Conservation (phyloP, 2,329 filamentous ascomycete species). For the Aureobasidium sp. region DNA sequence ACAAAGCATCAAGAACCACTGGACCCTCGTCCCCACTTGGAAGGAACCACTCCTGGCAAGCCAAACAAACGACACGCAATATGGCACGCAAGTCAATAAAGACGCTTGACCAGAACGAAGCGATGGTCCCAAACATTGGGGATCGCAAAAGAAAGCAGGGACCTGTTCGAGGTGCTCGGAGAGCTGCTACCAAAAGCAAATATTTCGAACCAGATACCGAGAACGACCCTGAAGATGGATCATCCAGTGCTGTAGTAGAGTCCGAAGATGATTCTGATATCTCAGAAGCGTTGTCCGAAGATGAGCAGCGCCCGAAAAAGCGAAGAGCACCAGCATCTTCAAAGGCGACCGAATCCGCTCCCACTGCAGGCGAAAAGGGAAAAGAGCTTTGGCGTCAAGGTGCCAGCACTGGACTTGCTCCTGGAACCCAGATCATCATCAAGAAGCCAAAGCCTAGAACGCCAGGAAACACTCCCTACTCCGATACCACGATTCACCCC, state of each 20-base stretch:
- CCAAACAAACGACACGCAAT: neutral
- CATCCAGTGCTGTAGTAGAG: slow-evolving; percentile 25
- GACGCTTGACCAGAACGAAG: neutral
- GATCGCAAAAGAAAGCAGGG: neutral
- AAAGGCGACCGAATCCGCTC: slow-evolving; percentile 5
- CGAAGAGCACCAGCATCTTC: slow-evolving; percentile 16
- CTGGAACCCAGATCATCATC: slow-evolving; percentile 53
- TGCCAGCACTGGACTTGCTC: slow-evolving; percentile 45
- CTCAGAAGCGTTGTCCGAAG: slow-evolving; percentile 22
- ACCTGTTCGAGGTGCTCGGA: neutral
- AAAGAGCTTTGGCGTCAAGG: slow-evolving; percentile 49
- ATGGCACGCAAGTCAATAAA: neutral
- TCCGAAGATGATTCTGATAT: slow-evolving; percentile 34
- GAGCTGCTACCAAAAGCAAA: slow-evolving; percentile 37
- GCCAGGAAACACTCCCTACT: slow-evolving; percentile 49
- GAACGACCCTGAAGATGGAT: slow-evolving; percentile 21
- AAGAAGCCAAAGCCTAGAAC: slow-evolving; percentile 54
- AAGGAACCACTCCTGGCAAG: neutral
- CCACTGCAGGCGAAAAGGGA: slow-evolving; percentile 23
- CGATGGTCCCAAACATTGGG: neutral
- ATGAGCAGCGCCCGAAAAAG: slow-evolving; percentile 14
- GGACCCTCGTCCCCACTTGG: slow-evolving; percentile 2
- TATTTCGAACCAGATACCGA: slow-evolving; percentile 36
- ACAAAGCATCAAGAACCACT: neutral
- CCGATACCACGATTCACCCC: slow-evolving; percentile 50